Base-by-base conservation (phyloP, 768 basidiomycete species). In the Tylopilus rubrobrunneus region DNA sequence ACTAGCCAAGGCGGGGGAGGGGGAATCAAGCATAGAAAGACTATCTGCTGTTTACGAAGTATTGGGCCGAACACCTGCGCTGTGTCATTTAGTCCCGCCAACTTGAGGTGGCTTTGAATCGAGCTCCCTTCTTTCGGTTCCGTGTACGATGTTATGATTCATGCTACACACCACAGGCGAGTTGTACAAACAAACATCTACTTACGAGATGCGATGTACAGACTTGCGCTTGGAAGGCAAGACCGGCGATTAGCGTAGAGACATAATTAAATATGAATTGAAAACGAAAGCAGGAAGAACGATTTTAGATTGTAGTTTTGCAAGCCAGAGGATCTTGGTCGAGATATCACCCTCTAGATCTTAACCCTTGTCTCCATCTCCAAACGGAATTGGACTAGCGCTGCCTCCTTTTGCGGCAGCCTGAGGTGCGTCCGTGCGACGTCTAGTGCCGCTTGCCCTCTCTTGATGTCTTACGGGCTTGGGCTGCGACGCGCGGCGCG, bases 321-420 rank as follows among this genome's bases (percentile, higher is more conserved):
- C 6, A 12, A 42, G 23, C 5, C 11, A 9, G 23, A 25, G 9
- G 14, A 4, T 31, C 31, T 31, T 7, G 31, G 31, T 31, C 31
- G 10, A 31, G 31, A 31, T 31, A 31, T 31, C 31, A 31, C 31
- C 4, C 31, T 31, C 31, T 11, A 45, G 4, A 45, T 11, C 12
- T 41, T 41, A 56, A 10, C 41, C 45, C 5, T 45, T 37, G 10
- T 43, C 48, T 10, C 58, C 64, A 66, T 55, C 36, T 71, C 62
- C 2, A 29, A 25, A 11, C 54, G 66, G n/a, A 69, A 58, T 12
- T 56, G 53, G 17, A 25, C 50, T 8, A 71, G 46, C 7, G 52
- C 51, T 21, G 52, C 55, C 42, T 70, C 64, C 25, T 68, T 70
- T 51, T 62, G 48, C 5, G 53, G 46, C 10, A 70, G n/a, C n/a